Base-by-base conservation (phyloP, 352 stramenopile species). In the Globisporangium barbulae region DNA sequence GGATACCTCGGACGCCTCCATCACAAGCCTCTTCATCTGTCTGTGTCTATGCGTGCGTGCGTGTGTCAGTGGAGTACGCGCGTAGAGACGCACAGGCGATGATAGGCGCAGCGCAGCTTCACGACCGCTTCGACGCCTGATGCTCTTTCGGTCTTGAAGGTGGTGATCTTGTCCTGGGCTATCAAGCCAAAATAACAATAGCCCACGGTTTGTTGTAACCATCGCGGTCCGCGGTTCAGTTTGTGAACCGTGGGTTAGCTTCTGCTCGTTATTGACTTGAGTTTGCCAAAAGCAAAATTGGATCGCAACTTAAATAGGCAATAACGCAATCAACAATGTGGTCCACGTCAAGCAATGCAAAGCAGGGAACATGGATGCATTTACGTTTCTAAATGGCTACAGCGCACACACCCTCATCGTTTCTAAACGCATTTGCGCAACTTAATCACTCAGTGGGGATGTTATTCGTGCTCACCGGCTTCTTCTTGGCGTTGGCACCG, bases 1-100 rank as follows among this genome's bases (percentile, higher is more conserved):
- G 1, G 80, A 64, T 12, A 94, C 78, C 17, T 81, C 72, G 10
- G 62, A 72, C 12, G 81, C 67, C 42, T 86, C 71, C 76, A 91
- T 89, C 13, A 10, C 25, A 5, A 56, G 21, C 12, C 12, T 21
- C 37, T 63, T 30, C 37, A 31, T 21, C 12, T 25, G 42, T 63
- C 19, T 44, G 3, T 39, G 15, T 22, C 15, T 47, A 21, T 21
- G 15, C 15, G 13, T 37, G 28, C 42, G 19, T 42, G 7, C 9
- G 9, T 52, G 45, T 44, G 30, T 7, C 31, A 15, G 4, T 9
- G 0, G 31, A 7, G 28, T 35, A 25, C 28, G 5, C 6, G 15
- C 10, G 30, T 9, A 19, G 5, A 56, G 50, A 17, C 7, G 12
- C 17, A 31, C 8, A 35, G 5, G 28, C 28, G 19, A 22, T 30